Evolutionary conservation across 2,329 filamentous ascomycete species (phyloP).

Genomic region (Hymenoscyphus salicellus): DNA sequence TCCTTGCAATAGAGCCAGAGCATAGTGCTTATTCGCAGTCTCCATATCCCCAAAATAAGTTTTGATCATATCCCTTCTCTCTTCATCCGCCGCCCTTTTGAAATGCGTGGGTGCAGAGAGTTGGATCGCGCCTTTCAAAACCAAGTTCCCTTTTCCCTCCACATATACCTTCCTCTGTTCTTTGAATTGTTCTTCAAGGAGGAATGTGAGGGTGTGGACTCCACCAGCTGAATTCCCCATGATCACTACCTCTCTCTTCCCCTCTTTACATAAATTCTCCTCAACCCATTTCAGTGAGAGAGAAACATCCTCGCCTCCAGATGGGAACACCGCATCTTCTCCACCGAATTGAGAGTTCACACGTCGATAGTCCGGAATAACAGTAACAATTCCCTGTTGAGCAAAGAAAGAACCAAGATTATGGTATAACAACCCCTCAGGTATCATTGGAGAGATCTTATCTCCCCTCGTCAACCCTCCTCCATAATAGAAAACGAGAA

Average conservation of each 20-base stretch:
- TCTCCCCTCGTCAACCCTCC: conserved; percentile 32
- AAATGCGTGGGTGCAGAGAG: conserved; percentile 31
- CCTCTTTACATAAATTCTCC: conserved; percentile 14
- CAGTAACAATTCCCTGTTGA: conserved; percentile 24
- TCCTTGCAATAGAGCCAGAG: conserved; percentile 17
- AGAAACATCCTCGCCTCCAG: conserved; percentile 33
- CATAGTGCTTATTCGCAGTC: conserved; percentile 16
- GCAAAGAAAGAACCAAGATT: conserved; percentile 35
- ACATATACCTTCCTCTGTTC: conserved; percentile 22
- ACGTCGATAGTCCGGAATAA: conserved; percentile 32
- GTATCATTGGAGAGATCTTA: conserved; percentile 21
- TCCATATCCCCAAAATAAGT: conserved; percentile 26
- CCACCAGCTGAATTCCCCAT: conserved; percentile 36
- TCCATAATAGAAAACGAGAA: conserved; percentile 34
- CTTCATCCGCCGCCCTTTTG: conserved; percentile 1
- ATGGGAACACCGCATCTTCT: conserved; percentile 30
- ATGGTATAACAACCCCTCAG: conserved; percentile 28
- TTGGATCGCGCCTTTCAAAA: conserved; percentile 27
- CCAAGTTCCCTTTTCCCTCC: conserved; percentile 11
- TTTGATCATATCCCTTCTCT: conserved; percentile 17
- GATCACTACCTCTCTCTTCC: conserved; percentile 28
- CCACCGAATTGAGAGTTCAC: conserved; percentile 27
- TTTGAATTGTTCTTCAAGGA: conserved; percentile 26
- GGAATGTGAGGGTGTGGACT: conserved; percentile 32
- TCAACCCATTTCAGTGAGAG: conserved; percentile 27